Conservation (phyloP, 495 filamentous ascomycete genomes). For the Acidomyces sp. region DNA sequence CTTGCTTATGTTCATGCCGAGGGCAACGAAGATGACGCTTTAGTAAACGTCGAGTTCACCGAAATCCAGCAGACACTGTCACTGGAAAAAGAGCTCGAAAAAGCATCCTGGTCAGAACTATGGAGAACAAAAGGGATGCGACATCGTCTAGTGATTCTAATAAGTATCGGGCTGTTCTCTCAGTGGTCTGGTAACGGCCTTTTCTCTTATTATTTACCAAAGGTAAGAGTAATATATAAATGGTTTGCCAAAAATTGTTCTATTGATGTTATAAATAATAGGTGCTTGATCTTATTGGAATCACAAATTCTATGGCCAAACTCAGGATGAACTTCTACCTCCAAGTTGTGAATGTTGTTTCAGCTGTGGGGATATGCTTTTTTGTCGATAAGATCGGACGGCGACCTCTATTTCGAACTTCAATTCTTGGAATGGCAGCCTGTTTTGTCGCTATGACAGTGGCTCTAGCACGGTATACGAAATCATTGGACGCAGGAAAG, state of each 20-base stretch:
- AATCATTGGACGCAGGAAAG: no score
- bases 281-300: slow-evolving; percentile 24
- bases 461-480: background rate
- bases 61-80: slow-evolving; percentile 26
- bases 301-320: slow-evolving; percentile 17
- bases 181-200: slow-evolving; percentile 18
- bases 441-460: slow-evolving; percentile 36
- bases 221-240: no score
- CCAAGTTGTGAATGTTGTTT: slow-evolving; percentile 12
- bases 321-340: slow-evolving; percentile 14
- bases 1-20: slow-evolving; percentile 17
- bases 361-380: slow-evolving; percentile 11
- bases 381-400: slow-evolving; percentile 16
- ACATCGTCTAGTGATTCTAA: slow-evolving; percentile 12
- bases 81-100: slow-evolving; percentile 23
- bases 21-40: slow-evolving; percentile 26
- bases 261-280: no score
- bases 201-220: slow-evolving; percentile 8
- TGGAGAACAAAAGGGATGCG: slow-evolving; percentile 15
- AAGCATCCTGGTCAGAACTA: slow-evolving; percentile 13
- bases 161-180: slow-evolving; percentile 14
- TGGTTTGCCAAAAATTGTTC: no score
- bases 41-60: slow-evolving; percentile 33
- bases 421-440: slow-evolving; percentile 24
- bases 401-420: slow-evolving; percentile 8